These are phyloP conservation scores for Ogataea degrootiae DNA, from an alignment of 805 yeast genomes.

Conservation along the genomic window DNA sequence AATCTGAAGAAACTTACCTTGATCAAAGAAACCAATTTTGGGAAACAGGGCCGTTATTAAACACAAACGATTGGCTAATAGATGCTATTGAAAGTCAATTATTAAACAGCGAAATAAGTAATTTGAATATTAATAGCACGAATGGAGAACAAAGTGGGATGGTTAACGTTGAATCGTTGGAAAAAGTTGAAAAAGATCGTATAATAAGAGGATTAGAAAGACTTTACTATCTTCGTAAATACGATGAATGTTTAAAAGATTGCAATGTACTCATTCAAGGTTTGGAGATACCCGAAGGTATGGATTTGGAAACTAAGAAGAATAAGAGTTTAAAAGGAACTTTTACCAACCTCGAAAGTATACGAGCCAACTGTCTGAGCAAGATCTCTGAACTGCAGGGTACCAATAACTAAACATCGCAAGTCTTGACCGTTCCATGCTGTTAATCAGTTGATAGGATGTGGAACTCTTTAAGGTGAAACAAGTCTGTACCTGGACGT, in stretches of 20 bases:
- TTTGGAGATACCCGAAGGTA: conserved; percentile 21
- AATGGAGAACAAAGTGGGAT: not conserved
- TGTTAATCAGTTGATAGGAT: no score
- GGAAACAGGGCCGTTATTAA: conserved; percentile 52
- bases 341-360: conserved; percentile 43
- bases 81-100: not conserved
- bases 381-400: not conserved
- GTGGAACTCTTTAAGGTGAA: no score
- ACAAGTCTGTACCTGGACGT: no score
- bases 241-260: conserved; percentile 43
- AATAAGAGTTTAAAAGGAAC: conserved; percentile 44
- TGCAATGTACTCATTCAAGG: conserved; percentile 30
- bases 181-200: conserved; percentile 52
- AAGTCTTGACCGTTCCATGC: no score
- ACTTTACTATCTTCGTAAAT: conserved; percentile 53
- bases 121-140: not conserved
- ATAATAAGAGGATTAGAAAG: conserved; percentile 59
- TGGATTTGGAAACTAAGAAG: conserved; percentile 29
- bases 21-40: conserved; percentile 48
- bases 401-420: no score
- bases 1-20: conserved; percentile 58
- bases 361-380: conserved; percentile 36
- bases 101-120: not conserved
- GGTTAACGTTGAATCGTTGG: conserved; percentile 11
- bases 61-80: conserved; percentile 41